Base-by-base conservation (phyloP, 2,329 filamentous ascomycete genomes). In the Hypoxylon sp. region DNA sequence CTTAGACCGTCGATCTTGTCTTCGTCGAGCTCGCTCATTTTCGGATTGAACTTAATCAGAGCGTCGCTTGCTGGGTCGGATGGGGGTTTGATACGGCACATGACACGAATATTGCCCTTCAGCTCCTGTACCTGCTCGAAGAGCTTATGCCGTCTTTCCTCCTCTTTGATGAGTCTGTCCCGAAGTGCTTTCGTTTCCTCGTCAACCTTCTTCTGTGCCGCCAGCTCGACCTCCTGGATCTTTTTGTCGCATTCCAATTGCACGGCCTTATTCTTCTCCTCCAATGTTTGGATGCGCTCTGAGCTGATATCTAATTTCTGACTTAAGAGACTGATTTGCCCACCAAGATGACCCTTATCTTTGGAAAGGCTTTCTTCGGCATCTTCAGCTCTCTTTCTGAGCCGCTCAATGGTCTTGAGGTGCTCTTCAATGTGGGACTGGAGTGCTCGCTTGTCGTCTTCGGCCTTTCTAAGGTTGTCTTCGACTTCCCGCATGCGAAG, bases 81-180 rank as follows among this genome's bases (percentile, higher is more conserved):
- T 0, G 91, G 84, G 0, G 96, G 96, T 44, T 97, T 91, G 29
- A 98, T 95, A 78, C 96, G 90, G 77, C 95, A 98, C 89, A 99
- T 99, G 72, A 99, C 96, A 19, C 96, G 92, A 75, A 99, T 99
- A 77, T 99, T 99, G 75, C 96, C 96, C 80, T 97, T 98, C 66
- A 99, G 88, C 77, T 99, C 96, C 79, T 99, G 94, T 51, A 99
- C 95, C 79, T 97, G 96, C 80, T 98, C 98, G 83, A 98, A 97
- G 0, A 99, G 87, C 73, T 97, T 95, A 21, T 96, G 89, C 13
- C 96, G 89, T 55, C 97, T 85, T 0, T 93, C 96, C 81, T 99
- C 96, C 77, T 98, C 96, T 75, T 91, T 93, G 69, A 96, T 91
- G 29, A 99, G 85, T 77, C 96, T 97, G 71, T 93, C 89, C 62